Evolutionary conservation across 2,329 filamentous ascomycete genomes (phyloP).

Genomic region (Thermothelomyces thermophilus): DNA sequence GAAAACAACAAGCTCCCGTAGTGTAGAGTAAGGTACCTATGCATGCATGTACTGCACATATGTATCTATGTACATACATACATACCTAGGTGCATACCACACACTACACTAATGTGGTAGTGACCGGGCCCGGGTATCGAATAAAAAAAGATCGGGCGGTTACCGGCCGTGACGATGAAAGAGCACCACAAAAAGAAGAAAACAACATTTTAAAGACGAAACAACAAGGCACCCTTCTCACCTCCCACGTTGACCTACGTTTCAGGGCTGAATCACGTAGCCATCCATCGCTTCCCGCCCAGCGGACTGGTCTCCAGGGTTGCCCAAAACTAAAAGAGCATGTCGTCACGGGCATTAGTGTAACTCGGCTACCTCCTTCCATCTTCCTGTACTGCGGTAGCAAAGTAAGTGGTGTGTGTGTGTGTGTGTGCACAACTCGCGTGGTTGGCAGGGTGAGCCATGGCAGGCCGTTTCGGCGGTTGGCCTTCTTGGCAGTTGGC

Average conservation of each 20-base stretch:
- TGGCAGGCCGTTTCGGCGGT: no score
- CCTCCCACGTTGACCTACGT: not conserved
- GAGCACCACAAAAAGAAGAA: not conserved
- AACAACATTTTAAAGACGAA: slow-evolving; percentile 11
- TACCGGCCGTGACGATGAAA: slow-evolving; percentile 2
- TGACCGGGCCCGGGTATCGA: not conserved
- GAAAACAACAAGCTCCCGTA: slow-evolving; percentile 6
- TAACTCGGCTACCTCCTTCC: no score
- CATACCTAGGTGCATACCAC: no score
- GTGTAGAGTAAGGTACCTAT: slow-evolving; percentile 5
- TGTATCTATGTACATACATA: no score
- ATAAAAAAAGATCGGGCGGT: slow-evolving; percentile 20
- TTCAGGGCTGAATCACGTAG: slow-evolving; percentile 7
- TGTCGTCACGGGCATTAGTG: not conserved
- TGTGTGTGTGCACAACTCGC: no score
- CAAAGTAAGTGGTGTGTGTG: no score
- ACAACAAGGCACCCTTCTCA: not conserved
- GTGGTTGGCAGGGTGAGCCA: not conserved
- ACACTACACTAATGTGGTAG: not conserved
- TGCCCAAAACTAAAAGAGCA: slow-evolving; percentile 2
- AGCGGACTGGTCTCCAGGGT: no score
- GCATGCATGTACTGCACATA: no score
- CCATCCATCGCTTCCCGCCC: not conserved
- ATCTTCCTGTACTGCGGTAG: no score
- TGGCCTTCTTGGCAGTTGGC: no score